phyloP scores from a whole-genome alignment of 148 eudicot genomes.

The Cornus florida region DNA sequence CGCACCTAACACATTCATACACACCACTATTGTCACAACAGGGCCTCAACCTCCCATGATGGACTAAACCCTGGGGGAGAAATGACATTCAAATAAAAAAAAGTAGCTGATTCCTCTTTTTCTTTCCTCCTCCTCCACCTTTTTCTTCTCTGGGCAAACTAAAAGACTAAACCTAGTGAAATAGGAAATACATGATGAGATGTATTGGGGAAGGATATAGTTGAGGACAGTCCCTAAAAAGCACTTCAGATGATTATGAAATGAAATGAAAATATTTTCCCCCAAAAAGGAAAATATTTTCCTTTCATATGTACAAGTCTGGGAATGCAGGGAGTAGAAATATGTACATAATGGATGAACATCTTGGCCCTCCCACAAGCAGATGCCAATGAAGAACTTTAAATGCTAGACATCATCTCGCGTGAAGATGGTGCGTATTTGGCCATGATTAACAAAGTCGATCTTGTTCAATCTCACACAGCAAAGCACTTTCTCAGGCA shows the following conservation, averaged over 20 bases:
- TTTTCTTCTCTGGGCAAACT: too few relatives aligned
- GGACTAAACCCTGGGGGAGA: background rate
- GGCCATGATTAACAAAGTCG: conserved; percentile 66
- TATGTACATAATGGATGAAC: too few relatives aligned
- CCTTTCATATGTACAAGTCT: background rate
- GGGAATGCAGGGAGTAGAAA: background rate
- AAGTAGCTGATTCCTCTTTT: too few relatives aligned
- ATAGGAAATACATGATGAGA: background rate
- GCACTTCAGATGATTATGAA: too few relatives aligned
- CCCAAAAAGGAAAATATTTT: too few relatives aligned
- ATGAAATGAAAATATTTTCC: too few relatives aligned
- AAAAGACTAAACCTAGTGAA: too few relatives aligned
- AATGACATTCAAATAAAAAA: background rate
- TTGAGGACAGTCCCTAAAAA: too few relatives aligned
- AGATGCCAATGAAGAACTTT: background rate
- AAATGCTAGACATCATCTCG: conserved; percentile 12
- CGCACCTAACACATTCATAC: too few relatives aligned
- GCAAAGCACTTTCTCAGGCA: conserved; percentile 68
- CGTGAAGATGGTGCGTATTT: conserved; percentile 59
- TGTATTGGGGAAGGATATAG: too few relatives aligned
- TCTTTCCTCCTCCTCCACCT: too few relatives aligned
- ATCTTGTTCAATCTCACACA: conserved; percentile 70
- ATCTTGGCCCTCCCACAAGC: background rate
- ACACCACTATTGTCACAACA: background rate
- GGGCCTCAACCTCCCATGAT: background rate